A percentile compares a stretch with the other conserved stretches of the same genome.
phyloP scores from a whole-genome alignment of 768 basidiomycete genomes.

The Sutorius australiensis region DNA sequence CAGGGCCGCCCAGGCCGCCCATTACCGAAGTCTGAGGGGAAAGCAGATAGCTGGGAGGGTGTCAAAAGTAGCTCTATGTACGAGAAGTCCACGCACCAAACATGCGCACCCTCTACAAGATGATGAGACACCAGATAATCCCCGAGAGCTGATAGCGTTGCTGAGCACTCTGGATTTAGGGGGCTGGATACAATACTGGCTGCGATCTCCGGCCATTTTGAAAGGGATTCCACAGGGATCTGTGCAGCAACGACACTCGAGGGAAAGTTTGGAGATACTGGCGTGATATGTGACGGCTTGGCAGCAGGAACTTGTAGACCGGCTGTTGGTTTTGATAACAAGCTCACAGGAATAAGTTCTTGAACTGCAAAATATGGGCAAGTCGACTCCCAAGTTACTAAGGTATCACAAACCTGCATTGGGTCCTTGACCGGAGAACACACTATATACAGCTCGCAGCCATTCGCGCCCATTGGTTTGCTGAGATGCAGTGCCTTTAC shows the following conservation, averaged over 20 bases:
- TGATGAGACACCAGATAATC: slow-evolving; percentile 72
- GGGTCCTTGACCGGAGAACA: slow-evolving; percentile 81
- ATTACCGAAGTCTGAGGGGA: slow-evolving; percentile 77
- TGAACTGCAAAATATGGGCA: slow-evolving; percentile 49
- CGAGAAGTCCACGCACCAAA: slow-evolving; percentile 54
- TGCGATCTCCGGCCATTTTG: slow-evolving; percentile 81
- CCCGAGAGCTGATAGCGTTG: slow-evolving; percentile 78
- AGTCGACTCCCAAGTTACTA: background rate
- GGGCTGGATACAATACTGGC: slow-evolving; percentile 79
- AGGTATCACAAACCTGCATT: slow-evolving; percentile 50
- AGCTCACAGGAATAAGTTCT: slow-evolving; percentile 61
- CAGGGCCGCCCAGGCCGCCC: slow-evolving; percentile 63
- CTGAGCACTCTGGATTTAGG: slow-evolving; percentile 61
- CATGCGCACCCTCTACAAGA: slow-evolving; percentile 84
- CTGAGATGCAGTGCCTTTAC: slow-evolving; percentile 19
- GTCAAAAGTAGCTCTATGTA: slow-evolving; percentile 2
- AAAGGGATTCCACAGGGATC: slow-evolving; percentile 61
- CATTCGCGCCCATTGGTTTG: slow-evolving; percentile 59
- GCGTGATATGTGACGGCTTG: slow-evolving; percentile 41
- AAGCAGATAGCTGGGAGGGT: slow-evolving; percentile 66
- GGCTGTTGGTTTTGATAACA: slow-evolving; percentile 40
- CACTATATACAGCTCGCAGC: slow-evolving; percentile 75
- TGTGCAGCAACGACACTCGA: slow-evolving; percentile 38
- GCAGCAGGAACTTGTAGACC: slow-evolving; percentile 39
- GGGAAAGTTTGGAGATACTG: slow-evolving; percentile 62